phyloP scores from a whole-genome alignment of 176 grass and related monocot genomes.

The Hsuehochloa calcarea region DNA sequence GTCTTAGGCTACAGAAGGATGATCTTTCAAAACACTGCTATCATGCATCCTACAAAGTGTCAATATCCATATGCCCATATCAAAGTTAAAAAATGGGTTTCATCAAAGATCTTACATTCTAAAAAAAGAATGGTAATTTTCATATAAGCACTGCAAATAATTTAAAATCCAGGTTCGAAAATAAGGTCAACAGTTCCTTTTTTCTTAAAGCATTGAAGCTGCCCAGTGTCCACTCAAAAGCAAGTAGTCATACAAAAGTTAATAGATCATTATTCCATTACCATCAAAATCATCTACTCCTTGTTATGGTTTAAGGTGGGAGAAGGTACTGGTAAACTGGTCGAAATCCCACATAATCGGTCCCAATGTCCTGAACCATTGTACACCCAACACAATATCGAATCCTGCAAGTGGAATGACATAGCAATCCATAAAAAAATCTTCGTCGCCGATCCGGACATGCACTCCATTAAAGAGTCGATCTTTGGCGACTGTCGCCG shows the following conservation, averaged over 20 bases:
- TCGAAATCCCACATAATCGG: too few species aligned
- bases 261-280: slow-evolving; percentile 39
- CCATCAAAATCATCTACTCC: slow-evolving; percentile 87
- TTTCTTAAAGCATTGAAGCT: slow-evolving; percentile 10
- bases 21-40: not conserved
- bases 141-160: not conserved
- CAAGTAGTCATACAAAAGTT: slow-evolving; percentile 10
- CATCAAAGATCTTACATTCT: not conserved
- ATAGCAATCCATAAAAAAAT: too few species aligned
- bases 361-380: too few species aligned
- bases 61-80: not conserved
- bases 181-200: not conserved
- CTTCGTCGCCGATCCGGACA: too few species aligned
- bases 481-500: too few species aligned
- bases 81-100: not conserved
- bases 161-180: not conserved
- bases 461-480: too few species aligned
- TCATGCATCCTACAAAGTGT: not conserved
- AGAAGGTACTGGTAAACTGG: too few species aligned
- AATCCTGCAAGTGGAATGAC: too few species aligned
- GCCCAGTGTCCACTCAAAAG: slow-evolving; percentile 3
- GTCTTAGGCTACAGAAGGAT: slow-evolving; percentile 22
- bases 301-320: too few species aligned
- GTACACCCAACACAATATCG: too few species aligned
- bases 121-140: slow-evolving; percentile 8